These are phyloP conservation scores for Suhomyces bokatorum DNA, from an alignment of 1,139 yeast species.

Conservation along the genomic window DNA sequence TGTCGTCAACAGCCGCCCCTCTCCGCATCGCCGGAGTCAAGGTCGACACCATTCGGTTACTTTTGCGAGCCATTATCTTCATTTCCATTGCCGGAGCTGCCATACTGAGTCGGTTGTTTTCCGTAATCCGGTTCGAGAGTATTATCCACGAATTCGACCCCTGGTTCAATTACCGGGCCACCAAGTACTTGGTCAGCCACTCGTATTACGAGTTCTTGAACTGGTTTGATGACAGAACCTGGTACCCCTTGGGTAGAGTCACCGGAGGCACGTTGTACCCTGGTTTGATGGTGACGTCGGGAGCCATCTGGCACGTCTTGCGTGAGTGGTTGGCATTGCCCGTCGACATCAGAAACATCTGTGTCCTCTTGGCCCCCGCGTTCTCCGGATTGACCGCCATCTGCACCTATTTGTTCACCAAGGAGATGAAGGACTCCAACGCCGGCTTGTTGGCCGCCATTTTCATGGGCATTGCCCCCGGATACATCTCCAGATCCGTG, in stretches of 20 bases:
- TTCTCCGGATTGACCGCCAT: conserved; percentile 92
- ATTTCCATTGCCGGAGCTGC: conserved; percentile 86
- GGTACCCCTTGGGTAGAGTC: conserved; percentile 99
- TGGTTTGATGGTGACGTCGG: conserved; percentile 96
- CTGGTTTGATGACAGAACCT: conserved; percentile 98
- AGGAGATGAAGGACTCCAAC: conserved; percentile 84
- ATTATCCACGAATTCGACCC: conserved; percentile 99
- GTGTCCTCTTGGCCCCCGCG: conserved; percentile 96
- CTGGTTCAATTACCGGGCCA: conserved; percentile 97
- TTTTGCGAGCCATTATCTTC: conserved; percentile 65
- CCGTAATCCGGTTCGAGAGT: conserved; percentile 86
- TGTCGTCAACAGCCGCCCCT: conserved; percentile 10
- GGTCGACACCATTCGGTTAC: conserved; percentile 44
- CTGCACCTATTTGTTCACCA: conserved; percentile 86
- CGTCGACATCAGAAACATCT: conserved; percentile 89
- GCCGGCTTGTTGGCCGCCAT: conserved; percentile 93
- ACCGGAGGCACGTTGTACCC: conserved; percentile 99
- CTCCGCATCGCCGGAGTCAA: conserved; percentile 37
- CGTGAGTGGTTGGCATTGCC: conserved; percentile 71
- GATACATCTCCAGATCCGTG: conserved; percentile 96
- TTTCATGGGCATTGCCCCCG: conserved; percentile 97
- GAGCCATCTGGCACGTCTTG: conserved; percentile 78
- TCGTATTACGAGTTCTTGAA: conserved; percentile 89
- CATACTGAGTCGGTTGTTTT: conserved; percentile 77
- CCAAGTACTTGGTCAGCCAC: conserved; percentile 81